Conservation (phyloP, 345 rosid species). For the Syzygium aqueum region DNA sequence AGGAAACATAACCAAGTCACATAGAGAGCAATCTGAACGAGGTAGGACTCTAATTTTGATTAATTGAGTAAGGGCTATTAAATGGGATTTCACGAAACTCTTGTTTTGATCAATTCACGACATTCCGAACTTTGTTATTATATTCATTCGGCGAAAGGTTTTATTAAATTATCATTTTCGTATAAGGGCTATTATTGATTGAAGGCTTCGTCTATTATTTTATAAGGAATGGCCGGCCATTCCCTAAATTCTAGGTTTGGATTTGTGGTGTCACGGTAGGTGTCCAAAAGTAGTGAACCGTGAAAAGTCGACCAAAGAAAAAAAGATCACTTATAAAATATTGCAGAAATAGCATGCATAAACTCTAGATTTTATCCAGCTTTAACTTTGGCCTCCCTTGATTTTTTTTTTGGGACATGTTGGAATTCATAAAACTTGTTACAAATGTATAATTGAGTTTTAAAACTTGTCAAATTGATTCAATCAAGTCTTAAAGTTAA, state of each 20-base stretch:
- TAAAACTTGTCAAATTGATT: too few species aligned
- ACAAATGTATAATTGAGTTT: too few species aligned
- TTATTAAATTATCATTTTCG: not conserved
- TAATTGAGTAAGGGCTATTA: not conserved
- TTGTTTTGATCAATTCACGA: not conserved
- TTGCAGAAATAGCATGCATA: not conserved
- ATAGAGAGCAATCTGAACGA: not conserved
- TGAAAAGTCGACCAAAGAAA: not conserved
- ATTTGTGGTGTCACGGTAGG: not conserved
- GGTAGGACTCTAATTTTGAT: not conserved
- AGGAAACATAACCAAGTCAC: accelerated
- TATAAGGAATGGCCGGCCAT: not conserved
- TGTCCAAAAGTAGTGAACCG: not conserved
- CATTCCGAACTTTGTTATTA: not conserved
- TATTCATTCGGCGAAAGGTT: not conserved
- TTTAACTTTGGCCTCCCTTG: not conserved
- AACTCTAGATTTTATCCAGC: not conserved
- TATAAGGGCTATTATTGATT: not conserved
- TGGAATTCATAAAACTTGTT: too few species aligned
- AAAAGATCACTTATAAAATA: too few species aligned
- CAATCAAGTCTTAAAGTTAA: too few species aligned
- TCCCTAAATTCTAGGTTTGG: not conserved
- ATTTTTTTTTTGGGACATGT: too few species aligned
- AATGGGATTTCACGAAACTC: not conserved
- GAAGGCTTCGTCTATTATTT: too few species aligned